A percentile compares a stretch with the other conserved stretches of the same genome.
Conservation (phyloP, 78 protist genomes). For the Cavenderia fasciculata region DNA sequence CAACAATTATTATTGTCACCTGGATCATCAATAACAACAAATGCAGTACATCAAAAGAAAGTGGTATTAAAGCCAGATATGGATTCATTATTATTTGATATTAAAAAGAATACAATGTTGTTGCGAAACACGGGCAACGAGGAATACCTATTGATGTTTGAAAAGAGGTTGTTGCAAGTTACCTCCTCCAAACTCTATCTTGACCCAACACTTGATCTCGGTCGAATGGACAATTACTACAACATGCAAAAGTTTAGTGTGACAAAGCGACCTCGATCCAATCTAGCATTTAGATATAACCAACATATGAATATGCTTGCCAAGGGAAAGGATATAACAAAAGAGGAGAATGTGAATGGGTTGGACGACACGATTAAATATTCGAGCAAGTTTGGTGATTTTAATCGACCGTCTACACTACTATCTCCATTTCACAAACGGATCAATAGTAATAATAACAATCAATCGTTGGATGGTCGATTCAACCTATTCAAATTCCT, state of each 20-base stretch:
- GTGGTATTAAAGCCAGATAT: conserved; percentile 48
- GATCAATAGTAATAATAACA: too few relatives aligned
- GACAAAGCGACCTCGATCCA: conserved; percentile 5
- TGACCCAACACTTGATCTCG: neutral
- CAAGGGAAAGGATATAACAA: neutral
- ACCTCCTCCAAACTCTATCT: neutral
- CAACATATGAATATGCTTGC: neutral
- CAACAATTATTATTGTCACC: neutral
- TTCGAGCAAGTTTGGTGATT: neutral
- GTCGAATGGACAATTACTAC: neutral
- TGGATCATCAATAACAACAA: neutral
- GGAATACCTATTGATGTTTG: conserved; percentile 6
- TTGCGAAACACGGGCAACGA: neutral
- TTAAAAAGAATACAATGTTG: conserved; percentile 28
- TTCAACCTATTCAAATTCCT: conserved; percentile 26
- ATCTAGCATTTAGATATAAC: too few relatives aligned
- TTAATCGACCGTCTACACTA: conserved; percentile 3
- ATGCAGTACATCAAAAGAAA: conserved; percentile 2
- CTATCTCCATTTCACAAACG: conserved; percentile 19
- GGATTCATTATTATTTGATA: conserved; percentile 37
- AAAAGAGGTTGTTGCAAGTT: conserved; percentile 4
- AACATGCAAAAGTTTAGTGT: neutral
- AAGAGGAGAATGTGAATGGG: neutral
- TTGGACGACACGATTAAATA: neutral
- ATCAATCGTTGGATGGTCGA: conserved; percentile 1